phyloP scores from a whole-genome alignment of 768 basidiomycete species.

The Cyathus striatus region DNA sequence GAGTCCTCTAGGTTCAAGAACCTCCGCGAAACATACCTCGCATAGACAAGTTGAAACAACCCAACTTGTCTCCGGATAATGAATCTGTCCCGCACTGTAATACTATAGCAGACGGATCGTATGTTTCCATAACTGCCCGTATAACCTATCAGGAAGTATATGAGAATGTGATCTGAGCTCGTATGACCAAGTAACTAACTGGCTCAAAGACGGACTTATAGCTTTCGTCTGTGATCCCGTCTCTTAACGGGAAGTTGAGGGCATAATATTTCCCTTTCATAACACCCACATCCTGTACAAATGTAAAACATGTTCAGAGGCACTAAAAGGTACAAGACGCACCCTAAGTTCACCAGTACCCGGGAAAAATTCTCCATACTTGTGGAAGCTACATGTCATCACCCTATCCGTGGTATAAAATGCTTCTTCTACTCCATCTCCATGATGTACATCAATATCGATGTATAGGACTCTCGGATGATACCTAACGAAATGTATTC shows the following conservation, averaged over 20 bases:
- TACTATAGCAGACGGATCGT: conserved; percentile 92
- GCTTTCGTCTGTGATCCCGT: conserved; percentile 92
- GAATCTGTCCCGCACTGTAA: conserved; percentile 98
- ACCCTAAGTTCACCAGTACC: conserved; percentile 97
- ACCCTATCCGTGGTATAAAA: conserved; percentile 99
- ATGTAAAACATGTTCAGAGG: conserved; percentile 4
- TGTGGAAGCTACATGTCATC: conserved; percentile 98
- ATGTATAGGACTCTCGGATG: conserved; percentile 95
- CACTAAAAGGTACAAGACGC: conserved; percentile 16
- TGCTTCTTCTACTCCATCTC: conserved; percentile 98
- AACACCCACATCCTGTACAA: conserved; percentile 78
- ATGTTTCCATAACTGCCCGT: conserved; percentile 88
- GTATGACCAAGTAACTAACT: conserved; percentile 40
- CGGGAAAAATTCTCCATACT: conserved; percentile 98
- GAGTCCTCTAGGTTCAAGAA: background rate
- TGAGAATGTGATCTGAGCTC: background rate
- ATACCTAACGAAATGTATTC: conserved; percentile 50
- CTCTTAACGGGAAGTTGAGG: conserved; percentile 90
- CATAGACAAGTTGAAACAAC: conserved; percentile 96
- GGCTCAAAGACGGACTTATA: conserved; percentile 96
- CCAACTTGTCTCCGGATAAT: conserved; percentile 91
- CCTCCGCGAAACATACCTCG: conserved; percentile 46
- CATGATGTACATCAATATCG: conserved; percentile 98
- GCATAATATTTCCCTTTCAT: conserved; percentile 93
- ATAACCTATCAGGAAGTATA: conserved; percentile 60